Evolutionary conservation across 495 filamentous ascomycete genomes (phyloP), one percentile per base, ranked within the genome.

Genomic region (Clavariopsis aquatica): DNA sequence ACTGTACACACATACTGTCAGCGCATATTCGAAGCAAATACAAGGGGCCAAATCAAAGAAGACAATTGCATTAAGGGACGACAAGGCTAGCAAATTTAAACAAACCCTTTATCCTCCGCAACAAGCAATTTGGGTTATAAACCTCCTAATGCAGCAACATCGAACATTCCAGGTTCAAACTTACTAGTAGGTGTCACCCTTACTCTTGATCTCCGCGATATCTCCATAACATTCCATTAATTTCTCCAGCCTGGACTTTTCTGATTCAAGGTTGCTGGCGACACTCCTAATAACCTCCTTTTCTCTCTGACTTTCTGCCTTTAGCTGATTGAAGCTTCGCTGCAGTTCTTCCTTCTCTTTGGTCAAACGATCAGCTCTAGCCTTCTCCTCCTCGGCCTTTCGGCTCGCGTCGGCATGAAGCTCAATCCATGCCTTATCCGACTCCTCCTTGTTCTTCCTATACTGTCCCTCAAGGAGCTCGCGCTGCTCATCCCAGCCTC

Each of bases 151-250:
- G 17, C 27, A 53, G 46, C 41, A 41, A 52, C 61, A 56, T 49
- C 8, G 47, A 36, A 55, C 49, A 65, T 28, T 28, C 62, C 45
- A 55, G 49, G 31, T 49, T 54, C 56, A 41, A 51, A 84, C 84
- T 85, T 82, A 85, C 83, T 85, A 87, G 77, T 82, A 87, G 73
- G 77, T 73, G 73, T 85, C 84, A 61, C 82, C 84, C 68, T 83
- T 84, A 61, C 78, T 82, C 69, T 83, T 84, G 46, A 86, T 78
- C 70, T 86, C 85, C 56, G 80, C 82, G 46, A 82, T 80, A 66
- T 86, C 83, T 38, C 83, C 84, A 45, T 86, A 80, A 49, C 79
- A 82, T 62, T 82, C 79, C 4, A 85, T 74, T 49, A 84, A 79
- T 73, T 84, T 85, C 60, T 81, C 78, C 67, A 88, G 69, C 46